These are phyloP conservation scores for Hemileccinum impolitum DNA, from an alignment of 768 basidiomycete genomes.

Conservation along the genomic window DNA sequence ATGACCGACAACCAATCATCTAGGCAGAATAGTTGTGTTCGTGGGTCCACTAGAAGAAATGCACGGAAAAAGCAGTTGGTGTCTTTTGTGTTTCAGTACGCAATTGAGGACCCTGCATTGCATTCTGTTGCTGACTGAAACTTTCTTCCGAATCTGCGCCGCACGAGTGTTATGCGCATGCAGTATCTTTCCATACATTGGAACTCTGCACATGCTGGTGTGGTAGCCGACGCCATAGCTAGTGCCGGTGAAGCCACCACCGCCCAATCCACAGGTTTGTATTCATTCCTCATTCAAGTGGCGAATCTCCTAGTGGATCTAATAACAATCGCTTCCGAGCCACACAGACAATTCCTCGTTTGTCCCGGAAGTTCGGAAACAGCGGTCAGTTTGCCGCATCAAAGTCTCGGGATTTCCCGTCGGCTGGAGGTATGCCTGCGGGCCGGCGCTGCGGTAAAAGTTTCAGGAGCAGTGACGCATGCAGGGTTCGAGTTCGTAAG, in stretches of 20 bases:
- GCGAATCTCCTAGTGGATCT: neutral
- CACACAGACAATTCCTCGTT: too few species aligned
- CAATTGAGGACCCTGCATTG: conserved; percentile 5
- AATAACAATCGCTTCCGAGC: neutral
- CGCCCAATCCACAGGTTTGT: neutral
- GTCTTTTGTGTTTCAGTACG: conserved; percentile 10
- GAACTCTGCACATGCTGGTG: too few species aligned
- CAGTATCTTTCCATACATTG: conserved; percentile 1
- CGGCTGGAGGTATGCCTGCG: conserved; percentile 2
- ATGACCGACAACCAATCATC: too few species aligned
- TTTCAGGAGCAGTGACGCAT: neutral
- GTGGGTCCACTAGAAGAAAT: neutral
- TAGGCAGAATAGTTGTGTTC: too few species aligned
- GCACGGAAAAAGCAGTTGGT: conserved; percentile 10
- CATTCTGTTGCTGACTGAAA: conserved; percentile 14
- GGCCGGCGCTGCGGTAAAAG: too few species aligned
- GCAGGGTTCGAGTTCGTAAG: conserved; percentile 4
- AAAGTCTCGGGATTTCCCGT: conserved; percentile 4
- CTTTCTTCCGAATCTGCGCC: conserved; percentile 15
- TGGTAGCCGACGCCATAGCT: too few species aligned
- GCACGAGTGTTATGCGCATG: conserved; percentile 9
- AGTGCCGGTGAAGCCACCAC: too few species aligned
- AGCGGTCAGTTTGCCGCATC: conserved; percentile 33
- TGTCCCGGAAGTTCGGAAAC: conserved; percentile 26
- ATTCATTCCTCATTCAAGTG: conserved; percentile 13